These are phyloP conservation scores for Ogataea wickerhamii DNA, from an alignment of 805 yeast genomes.

Conservation along the genomic window DNA sequence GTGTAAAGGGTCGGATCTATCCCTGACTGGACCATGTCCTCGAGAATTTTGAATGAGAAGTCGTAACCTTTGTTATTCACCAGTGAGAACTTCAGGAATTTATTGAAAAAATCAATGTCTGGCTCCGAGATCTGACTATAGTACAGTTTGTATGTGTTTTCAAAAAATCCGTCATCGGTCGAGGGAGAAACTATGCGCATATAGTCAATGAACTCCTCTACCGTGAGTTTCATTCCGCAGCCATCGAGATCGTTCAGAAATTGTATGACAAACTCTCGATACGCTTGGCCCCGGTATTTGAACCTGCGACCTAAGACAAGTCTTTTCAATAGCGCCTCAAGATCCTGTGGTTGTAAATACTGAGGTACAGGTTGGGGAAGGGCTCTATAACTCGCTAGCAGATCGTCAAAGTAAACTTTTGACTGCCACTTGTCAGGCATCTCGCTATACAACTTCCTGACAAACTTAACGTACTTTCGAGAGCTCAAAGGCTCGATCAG, in stretches of 20 bases:
- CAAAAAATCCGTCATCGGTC: conserved; percentile 71
- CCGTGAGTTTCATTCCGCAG: conserved; percentile 8
- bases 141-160: conserved; percentile 97
- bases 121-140: conserved; percentile 83
- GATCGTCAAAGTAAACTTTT: conserved; percentile 1
- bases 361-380: conserved; percentile 13
- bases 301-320: conserved; percentile 1
- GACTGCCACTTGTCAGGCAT: neutral
- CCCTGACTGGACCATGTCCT: conserved; percentile 3
- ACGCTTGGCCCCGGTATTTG: neutral
- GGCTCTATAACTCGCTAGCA: conserved; percentile 3
- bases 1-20: conserved; percentile 6
- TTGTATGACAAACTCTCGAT: conserved; percentile 5
- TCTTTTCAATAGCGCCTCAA: conserved; percentile 6
- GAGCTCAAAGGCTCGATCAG: conserved; percentile 8
- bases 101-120: conserved; percentile 39
- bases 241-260: conserved; percentile 8
- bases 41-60: conserved; percentile 2
- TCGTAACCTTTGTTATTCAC: neutral
- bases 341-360: conserved; percentile 7
- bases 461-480: conserved; percentile 1
- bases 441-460: conserved; percentile 2
- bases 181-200: conserved; percentile 70
- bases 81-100: conserved; percentile 7
- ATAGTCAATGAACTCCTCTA: conserved; percentile 8